A percentile compares a stretch with the other conserved stretches of the same genome.
These are phyloP conservation scores for Colletotrichum magnum DNA, from an alignment of 2,329 filamentous ascomycete species.

Conservation along the genomic window DNA sequence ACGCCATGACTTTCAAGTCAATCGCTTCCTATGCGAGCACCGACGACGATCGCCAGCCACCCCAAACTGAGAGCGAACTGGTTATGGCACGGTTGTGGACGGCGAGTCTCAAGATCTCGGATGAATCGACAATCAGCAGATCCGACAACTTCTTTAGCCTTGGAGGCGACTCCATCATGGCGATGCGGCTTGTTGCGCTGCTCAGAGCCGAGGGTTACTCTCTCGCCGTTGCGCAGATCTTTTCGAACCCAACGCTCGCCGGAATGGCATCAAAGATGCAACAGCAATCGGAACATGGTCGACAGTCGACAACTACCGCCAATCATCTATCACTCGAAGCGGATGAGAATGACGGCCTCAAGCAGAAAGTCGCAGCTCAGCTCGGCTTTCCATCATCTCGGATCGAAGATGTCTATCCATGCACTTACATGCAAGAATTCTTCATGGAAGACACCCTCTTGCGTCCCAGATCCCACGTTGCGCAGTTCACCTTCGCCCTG, in stretches of 20 bases:
- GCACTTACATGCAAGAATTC: slow-evolving; percentile 15
- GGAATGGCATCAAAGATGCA: slow-evolving; percentile 35
- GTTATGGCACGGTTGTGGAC: slow-evolving; percentile 32
- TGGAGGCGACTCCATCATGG: slow-evolving; percentile 45
- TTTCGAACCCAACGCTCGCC: slow-evolving; percentile 32
- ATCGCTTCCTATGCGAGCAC: slow-evolving; percentile 2
- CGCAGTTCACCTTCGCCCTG: slow-evolving; percentile 18
- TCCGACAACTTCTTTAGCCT: slow-evolving; percentile 42
- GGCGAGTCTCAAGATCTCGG: slow-evolving; percentile 22
- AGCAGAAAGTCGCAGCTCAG: neutral
- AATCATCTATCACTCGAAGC: neutral
- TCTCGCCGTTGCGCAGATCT: slow-evolving; percentile 37
- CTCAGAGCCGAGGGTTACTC: slow-evolving; percentile 41
- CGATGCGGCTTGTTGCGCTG: slow-evolving; percentile 45
- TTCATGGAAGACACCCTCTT: slow-evolving; percentile 17
- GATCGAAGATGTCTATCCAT: slow-evolving; percentile 14
- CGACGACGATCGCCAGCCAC: neutral
- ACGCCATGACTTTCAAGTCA: slow-evolving; percentile 19
- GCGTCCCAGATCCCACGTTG: slow-evolving; percentile 20
- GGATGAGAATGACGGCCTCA: neutral
- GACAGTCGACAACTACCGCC: neutral
- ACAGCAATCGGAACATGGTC: neutral
- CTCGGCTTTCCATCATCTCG: neutral
- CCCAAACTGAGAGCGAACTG: neutral
- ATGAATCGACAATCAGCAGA: neutral